A percentile compares a stretch with the other conserved stretches of the same genome.
Conservation (phyloP, 305 asterid species). For the Fraxinus angustifolia region DNA sequence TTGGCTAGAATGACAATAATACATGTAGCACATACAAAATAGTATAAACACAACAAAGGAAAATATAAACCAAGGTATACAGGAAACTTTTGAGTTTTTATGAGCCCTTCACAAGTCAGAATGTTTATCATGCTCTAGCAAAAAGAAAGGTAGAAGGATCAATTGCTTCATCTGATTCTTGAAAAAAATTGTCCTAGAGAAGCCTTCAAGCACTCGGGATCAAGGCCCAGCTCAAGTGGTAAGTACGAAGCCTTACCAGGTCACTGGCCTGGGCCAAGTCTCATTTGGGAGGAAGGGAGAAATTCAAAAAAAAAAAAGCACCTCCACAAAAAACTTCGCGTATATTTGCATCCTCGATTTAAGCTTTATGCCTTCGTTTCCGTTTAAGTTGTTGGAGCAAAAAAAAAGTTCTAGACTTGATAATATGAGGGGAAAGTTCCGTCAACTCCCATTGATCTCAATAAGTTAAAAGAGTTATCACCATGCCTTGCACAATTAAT, state of each 20-base stretch:
- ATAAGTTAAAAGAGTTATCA: neutral
- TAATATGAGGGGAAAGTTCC: constrained; percentile 1
- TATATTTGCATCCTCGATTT: constrained; percentile 3
- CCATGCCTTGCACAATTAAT: neutral
- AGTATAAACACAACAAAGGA: neutral
- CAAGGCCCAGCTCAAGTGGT: neutral
- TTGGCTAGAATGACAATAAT: neutral
- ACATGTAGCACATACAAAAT: constrained; percentile 3
- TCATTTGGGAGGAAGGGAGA: neutral
- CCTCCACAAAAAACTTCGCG: neutral
- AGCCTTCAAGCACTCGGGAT: neutral
- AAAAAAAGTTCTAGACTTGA: neutral
- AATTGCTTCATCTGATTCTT: constrained; percentile 16
- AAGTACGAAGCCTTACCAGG: neutral
- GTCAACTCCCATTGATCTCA: constrained; percentile 2
- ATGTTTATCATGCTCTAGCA: neutral
- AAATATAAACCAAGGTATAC: constrained; percentile 7
- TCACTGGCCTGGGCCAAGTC: neutral
- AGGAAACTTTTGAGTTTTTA: constrained; percentile 1
- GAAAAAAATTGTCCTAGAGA: neutral
- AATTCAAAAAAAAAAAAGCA: neutral
- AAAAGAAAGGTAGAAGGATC: constrained; percentile 4
- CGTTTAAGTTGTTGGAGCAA: neutral
- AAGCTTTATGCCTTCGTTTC: neutral
- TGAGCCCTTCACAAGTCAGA: neutral